Percentiles rank a stretch among this genome's conserved stretches.
Evolutionary conservation across 371 early-diverging fungal genomes (phyloP).

Genomic region (Mucor circinelloides): DNA sequence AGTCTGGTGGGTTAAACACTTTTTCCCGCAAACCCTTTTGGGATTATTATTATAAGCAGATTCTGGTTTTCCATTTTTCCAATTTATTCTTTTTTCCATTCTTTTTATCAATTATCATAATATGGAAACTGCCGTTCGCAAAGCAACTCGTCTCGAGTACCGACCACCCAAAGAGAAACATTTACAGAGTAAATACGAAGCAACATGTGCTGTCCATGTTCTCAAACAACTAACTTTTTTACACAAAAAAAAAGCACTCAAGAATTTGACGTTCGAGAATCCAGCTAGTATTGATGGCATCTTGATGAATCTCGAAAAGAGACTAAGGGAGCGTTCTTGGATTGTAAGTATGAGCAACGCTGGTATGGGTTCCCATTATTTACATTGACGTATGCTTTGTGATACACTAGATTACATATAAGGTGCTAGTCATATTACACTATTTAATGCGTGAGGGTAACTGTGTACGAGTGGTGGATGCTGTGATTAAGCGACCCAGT

Average conservation of each 20-base stretch:
- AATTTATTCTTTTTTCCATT: neutral
- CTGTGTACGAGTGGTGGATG: constrained; percentile 70
- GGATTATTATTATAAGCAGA: neutral
- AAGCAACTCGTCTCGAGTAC: constrained; percentile 78
- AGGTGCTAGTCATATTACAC: constrained; percentile 82
- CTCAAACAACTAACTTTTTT: constrained; percentile 17
- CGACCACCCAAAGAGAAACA: constrained; percentile 85
- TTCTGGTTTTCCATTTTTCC: neutral
- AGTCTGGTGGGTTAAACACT: neutral
- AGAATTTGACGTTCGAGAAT: constrained; percentile 44
- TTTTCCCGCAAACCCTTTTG: neutral
- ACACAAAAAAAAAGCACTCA: constrained; percentile 41
- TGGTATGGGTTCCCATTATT: neutral
- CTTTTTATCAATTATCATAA: neutral
- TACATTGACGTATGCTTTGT: neutral
- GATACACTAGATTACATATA: constrained; percentile 76
- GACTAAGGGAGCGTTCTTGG: constrained; percentile 77
- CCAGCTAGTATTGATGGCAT: constrained; percentile 52
- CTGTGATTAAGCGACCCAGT: constrained; percentile 55
- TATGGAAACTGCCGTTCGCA: constrained; percentile 82
- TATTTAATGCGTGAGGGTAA: constrained; percentile 84
- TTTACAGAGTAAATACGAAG: constrained; percentile 61
- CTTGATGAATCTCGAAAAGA: constrained; percentile 58
- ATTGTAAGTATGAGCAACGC: constrained; percentile 51
- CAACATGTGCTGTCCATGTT: neutral